phyloP scores from a whole-genome alignment of 2,329 filamentous ascomycete genomes.

The Aspergillus japonicus region DNA sequence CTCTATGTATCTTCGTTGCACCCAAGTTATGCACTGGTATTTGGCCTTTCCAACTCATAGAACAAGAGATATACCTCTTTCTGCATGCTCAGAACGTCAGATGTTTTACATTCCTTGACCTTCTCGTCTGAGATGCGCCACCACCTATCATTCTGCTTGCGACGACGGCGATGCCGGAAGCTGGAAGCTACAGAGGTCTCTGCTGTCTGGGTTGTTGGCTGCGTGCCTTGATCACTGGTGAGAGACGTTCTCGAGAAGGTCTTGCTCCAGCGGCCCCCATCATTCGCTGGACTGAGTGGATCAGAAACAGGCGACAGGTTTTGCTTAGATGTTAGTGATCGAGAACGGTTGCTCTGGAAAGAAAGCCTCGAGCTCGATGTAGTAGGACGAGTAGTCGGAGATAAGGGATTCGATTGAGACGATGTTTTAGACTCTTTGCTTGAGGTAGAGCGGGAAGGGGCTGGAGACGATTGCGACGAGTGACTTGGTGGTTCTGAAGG shows the following conservation, averaged over 20 bases:
- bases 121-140: slow-evolving; percentile 99
- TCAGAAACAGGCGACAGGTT: slow-evolving; percentile 25
- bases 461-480: slow-evolving; percentile 28
- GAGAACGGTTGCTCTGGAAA: slow-evolving; percentile 32
- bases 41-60: slow-evolving; percentile 73
- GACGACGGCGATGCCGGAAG: slow-evolving; percentile 55
- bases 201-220: slow-evolving; percentile 16
- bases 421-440: slow-evolving; percentile 11
- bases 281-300: slow-evolving; percentile 26
- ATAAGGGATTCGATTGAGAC: slow-evolving; percentile 20
- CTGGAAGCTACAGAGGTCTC: slow-evolving; percentile 23
- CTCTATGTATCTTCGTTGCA: background rate
- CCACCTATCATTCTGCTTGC: slow-evolving; percentile 72
- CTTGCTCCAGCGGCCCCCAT: slow-evolving; percentile 27
- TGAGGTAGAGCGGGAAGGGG: slow-evolving; percentile 18
- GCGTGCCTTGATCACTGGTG: slow-evolving; percentile 24
- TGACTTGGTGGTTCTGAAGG: slow-evolving; percentile 36
- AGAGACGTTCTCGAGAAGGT: slow-evolving; percentile 25
- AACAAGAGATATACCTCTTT: slow-evolving; percentile 94
- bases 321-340: slow-evolving; percentile 27
- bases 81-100: slow-evolving; percentile 89
- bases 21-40: background rate
- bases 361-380: slow-evolving; percentile 36
- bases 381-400: slow-evolving; percentile 23
- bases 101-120: slow-evolving; percentile 89